Evolutionary conservation across 352 stramenopile species (phyloP).

Genomic region (Salisapilia sapeloensis): DNA sequence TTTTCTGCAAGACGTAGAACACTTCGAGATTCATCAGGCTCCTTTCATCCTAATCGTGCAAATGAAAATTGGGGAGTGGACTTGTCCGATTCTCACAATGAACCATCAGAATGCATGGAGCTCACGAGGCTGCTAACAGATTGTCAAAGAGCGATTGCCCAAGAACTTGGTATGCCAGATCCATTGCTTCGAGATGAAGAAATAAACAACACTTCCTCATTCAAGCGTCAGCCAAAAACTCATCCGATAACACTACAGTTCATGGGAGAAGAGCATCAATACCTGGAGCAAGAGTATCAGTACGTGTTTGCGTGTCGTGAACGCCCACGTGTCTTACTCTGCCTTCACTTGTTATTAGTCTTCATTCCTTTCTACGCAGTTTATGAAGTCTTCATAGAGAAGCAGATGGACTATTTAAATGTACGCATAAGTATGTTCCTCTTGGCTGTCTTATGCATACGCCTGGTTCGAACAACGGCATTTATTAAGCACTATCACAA

Average conservation of each 20-base stretch:
- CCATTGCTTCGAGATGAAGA: neutral
- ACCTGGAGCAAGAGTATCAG: constrained; percentile 5
- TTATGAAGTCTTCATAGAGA: neutral
- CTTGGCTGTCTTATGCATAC: constrained; percentile 1
- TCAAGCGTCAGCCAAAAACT: constrained; percentile 1
- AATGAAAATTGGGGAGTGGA: neutral
- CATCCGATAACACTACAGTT: constrained; percentile 7
- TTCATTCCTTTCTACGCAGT: neutral
- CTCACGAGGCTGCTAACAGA: neutral
- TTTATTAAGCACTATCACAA: constrained; percentile 7
- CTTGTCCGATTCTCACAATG: neutral
- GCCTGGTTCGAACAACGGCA: neutral
- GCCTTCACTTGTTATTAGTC: neutral
- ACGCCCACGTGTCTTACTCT: constrained; percentile 1
- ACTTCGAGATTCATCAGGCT: no score
- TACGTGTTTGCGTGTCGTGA: constrained; percentile 3
- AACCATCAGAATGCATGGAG: neutral
- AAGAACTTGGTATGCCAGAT: neutral
- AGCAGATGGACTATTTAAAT: neutral
- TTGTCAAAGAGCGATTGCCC: neutral
- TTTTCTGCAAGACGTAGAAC: no score
- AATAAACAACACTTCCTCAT: no score
- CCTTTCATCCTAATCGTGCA: no score
- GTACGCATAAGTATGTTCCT: constrained; percentile 3
- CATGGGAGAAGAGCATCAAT: constrained; percentile 6